Evolutionary conservation across 2,329 filamentous ascomycete species (phyloP).

Genomic region (Fusarium tupiense): DNA sequence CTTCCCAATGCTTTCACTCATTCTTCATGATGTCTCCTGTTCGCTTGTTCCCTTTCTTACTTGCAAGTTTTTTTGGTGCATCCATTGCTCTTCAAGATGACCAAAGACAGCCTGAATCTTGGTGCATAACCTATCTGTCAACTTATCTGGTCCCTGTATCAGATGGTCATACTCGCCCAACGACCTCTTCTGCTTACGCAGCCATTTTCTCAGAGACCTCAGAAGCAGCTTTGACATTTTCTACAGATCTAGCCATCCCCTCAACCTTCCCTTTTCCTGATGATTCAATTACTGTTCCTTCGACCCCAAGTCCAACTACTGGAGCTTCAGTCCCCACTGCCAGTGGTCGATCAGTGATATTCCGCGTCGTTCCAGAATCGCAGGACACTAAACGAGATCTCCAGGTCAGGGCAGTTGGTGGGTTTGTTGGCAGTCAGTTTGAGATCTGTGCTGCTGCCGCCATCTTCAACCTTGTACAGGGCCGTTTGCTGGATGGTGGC

Average conservation of each 20-base stretch:
- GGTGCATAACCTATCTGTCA: constrained; percentile 7
- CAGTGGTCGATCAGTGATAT: not conserved
- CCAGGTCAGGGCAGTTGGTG: not conserved
- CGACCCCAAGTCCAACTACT: not conserved
- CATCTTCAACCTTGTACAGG: not conserved
- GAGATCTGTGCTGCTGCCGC: not conserved
- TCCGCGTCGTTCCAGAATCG: not conserved
- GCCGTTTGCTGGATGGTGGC: not conserved
- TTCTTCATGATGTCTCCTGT: not conserved
- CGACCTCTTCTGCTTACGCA: not conserved
- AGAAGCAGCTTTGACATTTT: too few species aligned
- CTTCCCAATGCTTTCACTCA: too few species aligned
- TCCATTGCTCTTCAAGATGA: not conserved
- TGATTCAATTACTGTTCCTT: not conserved
- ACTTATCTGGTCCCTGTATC: not conserved
- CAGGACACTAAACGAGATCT: not conserved
- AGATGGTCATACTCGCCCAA: not conserved
- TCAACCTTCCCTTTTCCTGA: not conserved
- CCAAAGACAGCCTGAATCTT: not conserved
- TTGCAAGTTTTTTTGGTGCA: not conserved
- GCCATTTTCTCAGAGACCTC: not conserved
- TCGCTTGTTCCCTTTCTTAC: not conserved
- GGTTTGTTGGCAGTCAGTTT: not conserved
- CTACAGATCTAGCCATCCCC: not conserved
- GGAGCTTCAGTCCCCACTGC: not conserved